Base-by-base conservation (phyloP, 176 grass and related monocot species). In the Triticum dicoccoides region DNA sequence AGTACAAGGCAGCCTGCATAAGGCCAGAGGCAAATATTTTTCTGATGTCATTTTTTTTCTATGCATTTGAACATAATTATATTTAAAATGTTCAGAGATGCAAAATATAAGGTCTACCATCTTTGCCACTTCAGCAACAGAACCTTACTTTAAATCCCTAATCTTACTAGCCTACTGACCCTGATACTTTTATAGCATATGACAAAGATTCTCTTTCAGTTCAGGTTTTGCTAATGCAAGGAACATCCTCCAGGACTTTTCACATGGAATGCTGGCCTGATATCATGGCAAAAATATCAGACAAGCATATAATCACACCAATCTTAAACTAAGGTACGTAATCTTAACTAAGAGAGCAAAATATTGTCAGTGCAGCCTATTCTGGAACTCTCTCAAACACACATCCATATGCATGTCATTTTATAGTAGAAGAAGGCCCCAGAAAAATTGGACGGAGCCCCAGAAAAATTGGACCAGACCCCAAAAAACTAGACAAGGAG, bases 1-100 rank as follows among this genome's bases (percentile, higher is more conserved):
- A 95, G 44, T 90, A 95, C 30, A 93, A 76, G 27, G 89, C 93
- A 87, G 89, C 93, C 95, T 98, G 85, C 89, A 89, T 67, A 86
- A 23, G 52, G 11, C 21, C 34, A 80, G 5, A 81, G 20, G 45
- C 2, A 14, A 68, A 29, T 61, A 18, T 56, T 83, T 83, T 73
- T 74, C 24, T 4, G 3, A 17, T 3, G 8, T 13, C 7, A 24
- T 18, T 21, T 41, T 68, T 67, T 77, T 21, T 42, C 42, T n/a
- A 68, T 25, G 6, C 5, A 69, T 81, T 30, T 49, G 1, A 79
- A 66, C 33, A 20, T 0, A 79, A 73, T 44, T 73, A 73, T 15
- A 39, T 24, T 66, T 29, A 58, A 1, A 74, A 79, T 8, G n/a
- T 0, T 58, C 25, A 27, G 34, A 59, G 17, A 67, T 67, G 13